Conservation (phyloP, 2,329 filamentous ascomycete species). For the Alternaria sp. region DNA sequence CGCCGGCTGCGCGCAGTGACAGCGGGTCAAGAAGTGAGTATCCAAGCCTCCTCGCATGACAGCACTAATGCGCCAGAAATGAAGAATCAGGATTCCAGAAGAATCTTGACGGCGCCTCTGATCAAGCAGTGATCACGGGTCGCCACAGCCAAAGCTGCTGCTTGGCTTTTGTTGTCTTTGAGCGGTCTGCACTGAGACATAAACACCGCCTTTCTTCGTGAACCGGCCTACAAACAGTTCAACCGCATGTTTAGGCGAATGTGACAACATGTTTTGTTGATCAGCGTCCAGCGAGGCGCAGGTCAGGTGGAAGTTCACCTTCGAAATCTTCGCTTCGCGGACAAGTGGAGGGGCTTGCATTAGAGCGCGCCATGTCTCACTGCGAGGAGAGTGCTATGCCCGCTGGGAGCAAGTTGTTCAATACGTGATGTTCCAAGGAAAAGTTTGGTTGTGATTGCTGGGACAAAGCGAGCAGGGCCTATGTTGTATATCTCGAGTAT, state of each 20-base stretch:
- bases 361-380: slow-evolving; percentile 23
- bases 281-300: slow-evolving; percentile 32
- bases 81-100: slow-evolving; percentile 28
- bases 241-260: slow-evolving; percentile 19
- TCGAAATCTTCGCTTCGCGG: slow-evolving; percentile 13
- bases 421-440: background rate
- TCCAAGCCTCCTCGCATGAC: slow-evolving; percentile 22
- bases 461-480: slow-evolving; percentile 11
- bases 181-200: slow-evolving; percentile 45
- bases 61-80: slow-evolving; percentile 18
- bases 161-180: slow-evolving; percentile 28
- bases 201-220: slow-evolving; percentile 31
- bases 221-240: slow-evolving; percentile 22
- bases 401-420: background rate
- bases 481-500: slow-evolving; percentile 38
- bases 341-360: slow-evolving; percentile 26
- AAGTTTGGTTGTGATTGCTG: slow-evolving; percentile 3
- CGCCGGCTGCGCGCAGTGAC: slow-evolving; percentile 39
- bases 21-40: slow-evolving; percentile 23
- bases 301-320: slow-evolving; percentile 22
- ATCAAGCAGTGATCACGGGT: slow-evolving; percentile 27
- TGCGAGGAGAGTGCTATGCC: background rate
- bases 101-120: slow-evolving; percentile 6
- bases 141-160: slow-evolving; percentile 31
- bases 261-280: slow-evolving; percentile 32